Percentiles rank a stretch among this genome's conserved stretches.
Conservation (phyloP, 257 asterid species). For the Thymus quinquecostatus region DNA sequence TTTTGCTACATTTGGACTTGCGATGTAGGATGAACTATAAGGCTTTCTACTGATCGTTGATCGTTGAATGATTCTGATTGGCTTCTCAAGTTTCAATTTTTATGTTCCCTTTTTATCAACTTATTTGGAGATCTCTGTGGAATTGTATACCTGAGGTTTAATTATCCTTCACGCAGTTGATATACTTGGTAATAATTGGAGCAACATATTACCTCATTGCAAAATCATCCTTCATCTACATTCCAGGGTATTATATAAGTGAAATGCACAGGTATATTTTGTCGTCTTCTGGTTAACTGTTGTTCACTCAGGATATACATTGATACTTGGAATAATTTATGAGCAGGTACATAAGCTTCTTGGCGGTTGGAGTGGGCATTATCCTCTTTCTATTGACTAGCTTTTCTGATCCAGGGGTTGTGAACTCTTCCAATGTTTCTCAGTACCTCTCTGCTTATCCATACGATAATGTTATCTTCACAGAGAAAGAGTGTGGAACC, state of each 20-base stretch:
- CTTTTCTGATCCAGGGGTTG: conserved; percentile 98
- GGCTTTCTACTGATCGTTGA: not conserved
- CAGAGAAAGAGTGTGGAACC: conserved; percentile 85
- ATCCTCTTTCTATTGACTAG: conserved; percentile 88
- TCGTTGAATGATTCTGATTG: not conserved
- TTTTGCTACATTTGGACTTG: not conserved
- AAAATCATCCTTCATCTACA: conserved; percentile 69
- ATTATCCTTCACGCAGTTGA: conserved; percentile 57
- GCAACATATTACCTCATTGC: conserved; percentile 71
- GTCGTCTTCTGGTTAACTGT: conserved; percentile 28
- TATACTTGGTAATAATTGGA: conserved; percentile 81
- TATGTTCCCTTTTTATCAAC: not conserved
- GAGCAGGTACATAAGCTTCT: conserved; percentile 80
- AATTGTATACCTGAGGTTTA: conserved; percentile 13
- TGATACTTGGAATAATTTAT: conserved; percentile 29
- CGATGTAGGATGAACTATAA: not conserved
- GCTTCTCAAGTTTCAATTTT: not conserved
- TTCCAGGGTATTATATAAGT: conserved; percentile 90
- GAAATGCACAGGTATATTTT: conserved; percentile 74
- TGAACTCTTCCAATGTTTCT: conserved; percentile 69
- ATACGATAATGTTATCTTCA: conserved; percentile 77
- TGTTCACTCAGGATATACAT: conserved; percentile 25
- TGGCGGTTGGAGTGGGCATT: conserved; percentile 91
- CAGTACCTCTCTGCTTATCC: conserved; percentile 87
- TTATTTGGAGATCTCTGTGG: conserved; percentile 17